phyloP scores from a whole-genome alignment of 2,329 filamentous ascomycete species.

The Trichothecium sympodiale region DNA sequence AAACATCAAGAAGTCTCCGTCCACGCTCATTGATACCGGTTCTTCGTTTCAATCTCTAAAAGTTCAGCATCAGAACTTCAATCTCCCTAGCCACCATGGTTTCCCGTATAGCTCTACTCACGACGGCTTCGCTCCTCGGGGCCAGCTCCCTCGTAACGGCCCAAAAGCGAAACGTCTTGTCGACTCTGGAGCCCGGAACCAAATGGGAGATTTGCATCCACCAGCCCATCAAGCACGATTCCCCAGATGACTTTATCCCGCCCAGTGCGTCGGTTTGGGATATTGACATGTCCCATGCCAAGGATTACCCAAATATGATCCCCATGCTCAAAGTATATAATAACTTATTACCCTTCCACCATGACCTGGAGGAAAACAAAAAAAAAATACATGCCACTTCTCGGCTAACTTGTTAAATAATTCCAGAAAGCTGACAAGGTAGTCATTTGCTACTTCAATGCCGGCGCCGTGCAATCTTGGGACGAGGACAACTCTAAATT shows the following conservation, averaged over 20 bases:
- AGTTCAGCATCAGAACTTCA: too few relatives aligned
- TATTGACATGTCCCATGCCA: conserved; percentile 18
- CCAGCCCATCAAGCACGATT: conserved; percentile 16
- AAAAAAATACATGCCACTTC: too few relatives aligned
- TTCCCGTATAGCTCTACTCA: not conserved
- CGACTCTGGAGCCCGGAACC: conserved; percentile 15
- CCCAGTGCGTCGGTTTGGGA: conserved; percentile 17
- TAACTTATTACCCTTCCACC: too few relatives aligned
- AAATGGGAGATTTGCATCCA: conserved; percentile 19
- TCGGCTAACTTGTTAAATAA: too few relatives aligned
- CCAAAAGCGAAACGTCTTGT: not conserved
- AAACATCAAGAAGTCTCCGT: too few relatives aligned
- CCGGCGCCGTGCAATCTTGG: conserved; percentile 18
- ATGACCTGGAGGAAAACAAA: too few relatives aligned
- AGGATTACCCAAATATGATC: conserved; percentile 14
- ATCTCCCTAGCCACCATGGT: conserved; percentile 1
- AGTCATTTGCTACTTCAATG: conserved; percentile 22
- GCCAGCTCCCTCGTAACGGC: not conserved
- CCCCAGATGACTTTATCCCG: conserved; percentile 13
- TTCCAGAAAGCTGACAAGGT: conserved; percentile 15
- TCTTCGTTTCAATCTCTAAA: too few relatives aligned
- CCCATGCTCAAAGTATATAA: conserved; percentile 15
- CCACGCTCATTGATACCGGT: too few relatives aligned
- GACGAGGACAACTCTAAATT: conserved; percentile 15
- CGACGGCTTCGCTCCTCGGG: not conserved